Evolutionary conservation across 192 early-diverging fungal genomes (phyloP), one percentile per base, ranked within the genome.

Genomic region (Mortierella claussenii): DNA sequence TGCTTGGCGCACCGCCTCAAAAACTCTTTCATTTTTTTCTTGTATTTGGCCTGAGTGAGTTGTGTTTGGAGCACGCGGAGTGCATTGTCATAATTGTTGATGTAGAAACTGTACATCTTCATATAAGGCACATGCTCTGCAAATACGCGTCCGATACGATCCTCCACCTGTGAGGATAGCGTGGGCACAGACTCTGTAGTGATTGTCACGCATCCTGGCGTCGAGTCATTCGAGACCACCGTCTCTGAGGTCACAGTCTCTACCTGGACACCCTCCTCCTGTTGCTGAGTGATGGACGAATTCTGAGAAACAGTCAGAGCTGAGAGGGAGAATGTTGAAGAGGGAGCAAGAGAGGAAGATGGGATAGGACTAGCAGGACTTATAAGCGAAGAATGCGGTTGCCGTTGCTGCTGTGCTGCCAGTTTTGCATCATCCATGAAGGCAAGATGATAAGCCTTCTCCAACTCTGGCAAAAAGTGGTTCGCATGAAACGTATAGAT

Each of bases 91-190:
- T 90, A 95, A 74, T 92, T 92, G 79, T 94, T 95, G 61, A 90
- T 89, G 79, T 94, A 97, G 46, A 81, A 80, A 24, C 89, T 91
- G 69, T 97, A 97, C 84, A 95, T 88, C 59, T 90, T 93, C 63
- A 97, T 81, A 64, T 89, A 92, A 1, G 91, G 87, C 27, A 89
- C 86, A 55, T 89, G 84, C 43, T 84, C 79, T 27, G 87, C 55
- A 81, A 96, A 96, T 9, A 91, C 86, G 2, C 62, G 55, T 17
- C 93, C 95, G 45, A 96, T 79, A 6, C 78, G 80, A 51, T 87
- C 69, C 31, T 71, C 59, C 0, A 24, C 56, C 18, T 30, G 55
- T n/a, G n/a, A n/a, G n/a, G n/a, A n/a, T n/a, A n/a, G n/a, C 24
- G 28, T 31, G 46, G 50, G 59, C 44, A 56, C 42, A 4, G 49